Percentiles rank a stretch among this genome's conserved stretches.
phyloP scores from a whole-genome alignment of 1,139 yeast species.

The Saccharomycopsis phalli region DNA sequence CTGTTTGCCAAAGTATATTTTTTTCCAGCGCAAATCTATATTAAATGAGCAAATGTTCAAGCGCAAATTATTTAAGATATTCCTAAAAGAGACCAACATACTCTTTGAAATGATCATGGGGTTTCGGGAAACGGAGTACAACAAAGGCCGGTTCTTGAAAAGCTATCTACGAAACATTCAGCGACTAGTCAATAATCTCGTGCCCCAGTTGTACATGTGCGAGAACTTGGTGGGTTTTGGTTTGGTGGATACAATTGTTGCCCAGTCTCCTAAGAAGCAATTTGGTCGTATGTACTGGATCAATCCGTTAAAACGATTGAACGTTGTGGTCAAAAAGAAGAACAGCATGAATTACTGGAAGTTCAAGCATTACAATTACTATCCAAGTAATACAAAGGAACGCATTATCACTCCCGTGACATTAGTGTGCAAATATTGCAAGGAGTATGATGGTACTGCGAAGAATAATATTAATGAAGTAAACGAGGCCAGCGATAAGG shows the following conservation, averaged over 20 bases:
- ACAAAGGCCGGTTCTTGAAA: conserved; percentile 12
- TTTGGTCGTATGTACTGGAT: conserved; percentile 19
- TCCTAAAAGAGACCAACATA: conserved; percentile 14
- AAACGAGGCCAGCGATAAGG: conserved; percentile 38
- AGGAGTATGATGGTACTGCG: conserved; percentile 33
- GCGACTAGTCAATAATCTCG: conserved; percentile 7
- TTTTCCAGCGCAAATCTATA: conserved; percentile 13
- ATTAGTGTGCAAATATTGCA: conserved; percentile 38
- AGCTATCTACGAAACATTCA: conserved; percentile 12
- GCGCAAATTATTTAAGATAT: conserved; percentile 9
- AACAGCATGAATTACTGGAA: conserved; percentile 1
- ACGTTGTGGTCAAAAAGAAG: conserved; percentile 6
- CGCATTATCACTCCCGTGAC: conserved; percentile 17
- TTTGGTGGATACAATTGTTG: conserved; percentile 8
- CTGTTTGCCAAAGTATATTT: conserved; percentile 14
- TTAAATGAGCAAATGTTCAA: conserved; percentile 7
- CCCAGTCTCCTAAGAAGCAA: not conserved
- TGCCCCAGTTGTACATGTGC: conserved; percentile 6
- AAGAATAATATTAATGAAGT: conserved; percentile 42
- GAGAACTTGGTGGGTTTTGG: not conserved
- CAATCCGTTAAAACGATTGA: conserved; percentile 13
- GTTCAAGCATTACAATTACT: conserved; percentile 3
- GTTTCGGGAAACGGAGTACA: conserved; percentile 13
- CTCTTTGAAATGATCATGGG: conserved; percentile 12
- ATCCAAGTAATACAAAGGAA: conserved; percentile 1